Base-by-base conservation (phyloP, 345 rosid genomes). In the Rhodomyrtus tomentosa region DNA sequence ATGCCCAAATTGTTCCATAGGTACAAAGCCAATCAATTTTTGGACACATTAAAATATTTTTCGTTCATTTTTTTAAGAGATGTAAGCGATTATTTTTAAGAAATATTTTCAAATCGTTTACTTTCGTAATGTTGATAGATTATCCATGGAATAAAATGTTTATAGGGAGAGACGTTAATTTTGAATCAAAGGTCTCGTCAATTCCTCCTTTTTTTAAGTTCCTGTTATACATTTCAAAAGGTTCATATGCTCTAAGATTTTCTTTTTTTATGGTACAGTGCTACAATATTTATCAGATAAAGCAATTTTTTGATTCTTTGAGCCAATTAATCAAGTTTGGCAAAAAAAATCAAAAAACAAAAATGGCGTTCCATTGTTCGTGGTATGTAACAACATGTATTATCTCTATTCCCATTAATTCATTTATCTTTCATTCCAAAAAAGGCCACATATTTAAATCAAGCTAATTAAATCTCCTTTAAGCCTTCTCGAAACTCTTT, bases 401-500 rank as follows among this genome's bases (percentile, higher is more conserved):
- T 6, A 15, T 7, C 15, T 4, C 36, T 59, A 62, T 62, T 62
- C 0, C 3, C 9, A 62, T 16, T 62, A 3, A 18, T 32, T 32
- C 12, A 8, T 16, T 6, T 10, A 7, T 18, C 5, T 21, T 11
- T 59, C 4, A 20, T 58, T 53, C 7, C 7, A 9, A 5, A 6
- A 5, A 58, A 58, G 8, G 20, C 16, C 10, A 27, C 27, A 27
- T 62, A 7, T 62, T 1, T 32, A 8, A 62, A 62, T 62, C 24
- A 62, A 62, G 74, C 74, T 0, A 32, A 29, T 36, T 15, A 59
- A 29, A 32, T 0, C 3, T 32, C 45, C 0, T 62, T 62, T 62
- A 16, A 2, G 3, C 2, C 0, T 4, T 4, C 6, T 32, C 5
- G 1, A 32, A 32, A 68, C 25, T 18, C 40, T 68, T 0, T 9